Base-by-base conservation (phyloP, 257 asterid genomes). In the Solanum rostratum region DNA sequence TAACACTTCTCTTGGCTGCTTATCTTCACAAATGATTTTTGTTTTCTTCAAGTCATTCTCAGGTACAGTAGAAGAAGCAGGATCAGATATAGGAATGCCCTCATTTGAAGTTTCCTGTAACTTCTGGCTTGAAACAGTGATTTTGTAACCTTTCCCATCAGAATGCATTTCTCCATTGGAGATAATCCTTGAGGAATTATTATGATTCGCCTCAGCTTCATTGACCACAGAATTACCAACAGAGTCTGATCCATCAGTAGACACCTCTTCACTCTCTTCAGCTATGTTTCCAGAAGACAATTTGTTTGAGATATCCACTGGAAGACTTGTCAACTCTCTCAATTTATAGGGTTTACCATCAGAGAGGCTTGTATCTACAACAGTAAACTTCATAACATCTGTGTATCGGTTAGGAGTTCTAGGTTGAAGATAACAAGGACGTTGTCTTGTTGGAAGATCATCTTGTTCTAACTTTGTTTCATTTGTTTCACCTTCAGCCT, bases 371-470 rank as follows among this genome's bases (percentile, higher is more conserved):
- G 98, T 88, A 88, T 94, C 98, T 55, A 93, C 90, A 33, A 93
- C 86, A 0, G 93, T 91, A 88, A 94, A 91, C 82, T 87, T 90
- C 84, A 90, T 86, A 18, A 45, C 88, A 19, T 88, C 90, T 14
- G 62, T 54, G 30, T 41, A 59, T 14, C 91, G 91, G 43, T 83
- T 87, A 39, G 91, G 88, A n/a, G 91, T 88, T 82, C 92, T 89
- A 43, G 97, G 98, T 87, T 93, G 97, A 84, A 92, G 92, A 87
- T 93, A 94, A 53, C 52, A 86, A 53, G 81, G 90, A 9, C 91
- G 85, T 79, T 88, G 89, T 84, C 86, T 85, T 37, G 85, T 62
- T 33, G 93, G 89, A 30, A 50, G 65, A 57, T 87, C 93, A 79
- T 90, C 92, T 41, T 87, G 89, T 33, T 84, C 88, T 78, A 84